Conservation (phyloP, 2,329 filamentous ascomycete genomes). For the Nemania sp. region DNA sequence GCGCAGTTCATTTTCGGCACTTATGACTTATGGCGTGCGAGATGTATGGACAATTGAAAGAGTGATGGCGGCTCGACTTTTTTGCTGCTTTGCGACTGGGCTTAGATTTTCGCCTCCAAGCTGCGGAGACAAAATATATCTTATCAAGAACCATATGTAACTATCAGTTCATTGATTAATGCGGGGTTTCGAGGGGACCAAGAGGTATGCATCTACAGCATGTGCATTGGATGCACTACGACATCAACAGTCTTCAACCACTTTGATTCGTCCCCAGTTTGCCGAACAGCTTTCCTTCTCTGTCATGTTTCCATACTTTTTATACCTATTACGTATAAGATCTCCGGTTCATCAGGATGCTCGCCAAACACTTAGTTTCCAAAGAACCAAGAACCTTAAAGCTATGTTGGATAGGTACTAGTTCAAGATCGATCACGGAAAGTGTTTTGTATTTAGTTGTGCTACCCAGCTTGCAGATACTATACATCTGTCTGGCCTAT, state of each 20-base stretch:
- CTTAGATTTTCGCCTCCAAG: constrained; percentile 18
- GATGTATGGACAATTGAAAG: neutral
- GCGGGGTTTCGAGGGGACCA: neutral
- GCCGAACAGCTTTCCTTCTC: constrained; percentile 3
- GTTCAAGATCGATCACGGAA: neutral
- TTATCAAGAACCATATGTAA: neutral
- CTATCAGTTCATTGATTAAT: neutral
- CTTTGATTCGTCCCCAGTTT: neutral
- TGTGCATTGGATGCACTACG: neutral
- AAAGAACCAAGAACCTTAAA: neutral
- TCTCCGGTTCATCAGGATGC: neutral
- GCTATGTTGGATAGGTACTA: neutral
- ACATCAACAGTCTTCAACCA: neutral
- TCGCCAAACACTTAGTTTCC: neutral
- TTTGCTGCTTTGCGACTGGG: constrained; percentile 5
- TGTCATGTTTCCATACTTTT: neutral
- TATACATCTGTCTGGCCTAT: neutral
- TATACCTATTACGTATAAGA: neutral
- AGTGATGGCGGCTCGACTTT: neutral
- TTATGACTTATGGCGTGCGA: no score
- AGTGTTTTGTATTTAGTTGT: neutral
- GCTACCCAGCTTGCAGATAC: neutral
- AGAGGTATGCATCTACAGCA: no score
- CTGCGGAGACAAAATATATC: constrained; percentile 8
- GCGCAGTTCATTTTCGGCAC: constrained; percentile 59